Evolutionary conservation across 345 rosid genomes (phyloP), one percentile per base, ranked within the genome.

Genomic region (Gossypium ekmanianum): DNA sequence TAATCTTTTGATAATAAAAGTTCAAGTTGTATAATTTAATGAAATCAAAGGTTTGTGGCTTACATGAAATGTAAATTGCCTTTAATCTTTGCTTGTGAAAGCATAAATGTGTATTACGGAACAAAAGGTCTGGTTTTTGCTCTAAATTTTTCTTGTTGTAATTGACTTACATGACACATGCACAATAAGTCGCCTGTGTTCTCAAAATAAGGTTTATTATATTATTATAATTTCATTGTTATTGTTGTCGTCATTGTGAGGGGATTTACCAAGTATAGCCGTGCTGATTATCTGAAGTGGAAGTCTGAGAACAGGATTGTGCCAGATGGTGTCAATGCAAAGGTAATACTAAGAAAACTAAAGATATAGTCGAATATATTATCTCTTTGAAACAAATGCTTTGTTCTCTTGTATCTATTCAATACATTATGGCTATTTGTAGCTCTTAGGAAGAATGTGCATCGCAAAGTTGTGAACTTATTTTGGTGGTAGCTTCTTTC

Each of bases 261-360:
- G 88, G 90, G 90, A 5, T 87, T 87, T 65, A 84, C 90, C 58
- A 87, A 85, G 74, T 84, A 80, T 45, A 79, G 70, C 82, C 86
- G 87, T 67, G 83, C 83, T 50, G 88, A 87, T 45, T 87, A 87
- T 80, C 71, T 85, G 0, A 84, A 26, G 82, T 71, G 83, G 67
- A 87, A 85, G 67, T 77, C 78, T 2, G 82, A 80, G 16, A 82
- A 82, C 81, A 81, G 91, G 77, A 84, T 87, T 70, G 63, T 79
- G 17, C 84, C 88, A 2, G 88, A 87, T 65, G 90, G 90, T 68
- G 88, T 87, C 65, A 87, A 87, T 71, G 90, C 88, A 14, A 83
- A 85, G 84, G 87, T 86, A 63, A 24, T 44, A 2, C 3, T 18
- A 56, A 22, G 61, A n/a, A 20, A 50, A 16, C 27, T 41, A 43